A percentile compares a stretch with the other conserved stretches of the same genome.
These are phyloP conservation scores for Medicago truncatula DNA, from an alignment of 306 rosid genomes.

Conservation along the genomic window MtrunA17r5.0-ANR NC_053045.1:47345501-47346000, in stretches of 20 bases:
- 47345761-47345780: slow-evolving; percentile 41
- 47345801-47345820: slow-evolving; percentile 36
- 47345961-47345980: neutral
- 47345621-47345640: slow-evolving; percentile 52
- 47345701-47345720: slow-evolving; percentile 40
- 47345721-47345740: slow-evolving; percentile 23
- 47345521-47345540: slow-evolving; percentile 51
- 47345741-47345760: slow-evolving; percentile 41
- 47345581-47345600: slow-evolving; percentile 92
- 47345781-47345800: slow-evolving; percentile 50
- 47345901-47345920: neutral
- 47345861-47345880: slow-evolving; percentile 60
- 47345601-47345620: slow-evolving; percentile 62
- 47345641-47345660: slow-evolving; percentile 65
- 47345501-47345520: slow-evolving; percentile 63
- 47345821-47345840: slow-evolving; percentile 19
- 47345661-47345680: slow-evolving; percentile 66
- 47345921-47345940: neutral
- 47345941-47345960: neutral
- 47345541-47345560: neutral
- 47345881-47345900: slow-evolving; percentile 21
- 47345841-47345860: slow-evolving; percentile 50
- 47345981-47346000: slow-evolving; percentile 55
- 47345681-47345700: slow-evolving; percentile 60
- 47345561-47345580: slow-evolving; percentile 49